Evolutionary conservation across 2,329 filamentous ascomycete species (phyloP).

Genomic region (Fusarium nurragi): DNA sequence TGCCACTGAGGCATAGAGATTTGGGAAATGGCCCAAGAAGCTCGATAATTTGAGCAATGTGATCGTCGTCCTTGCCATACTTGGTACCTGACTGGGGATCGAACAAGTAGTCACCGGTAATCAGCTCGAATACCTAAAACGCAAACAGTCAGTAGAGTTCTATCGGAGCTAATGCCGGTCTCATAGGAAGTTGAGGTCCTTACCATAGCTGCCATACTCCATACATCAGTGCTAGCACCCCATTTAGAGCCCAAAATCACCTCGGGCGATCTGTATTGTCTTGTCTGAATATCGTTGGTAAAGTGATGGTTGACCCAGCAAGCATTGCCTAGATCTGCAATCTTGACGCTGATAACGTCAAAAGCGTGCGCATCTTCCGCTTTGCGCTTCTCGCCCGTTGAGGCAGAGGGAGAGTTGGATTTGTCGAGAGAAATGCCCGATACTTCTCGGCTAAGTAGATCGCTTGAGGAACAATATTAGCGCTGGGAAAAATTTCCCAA

Average conservation of each 20-base stretch:
- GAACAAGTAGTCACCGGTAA: constrained; percentile 98
- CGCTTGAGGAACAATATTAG: constrained; percentile 60
- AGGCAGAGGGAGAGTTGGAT: constrained; percentile 60
- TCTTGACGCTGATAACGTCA: constrained; percentile 96
- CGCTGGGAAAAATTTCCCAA: background rate
- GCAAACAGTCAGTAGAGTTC: constrained; percentile 16
- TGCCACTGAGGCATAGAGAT: constrained; percentile 87
- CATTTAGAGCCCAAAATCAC: constrained; percentile 97
- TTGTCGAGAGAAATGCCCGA: constrained; percentile 95
- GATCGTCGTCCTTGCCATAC: constrained; percentile 99
- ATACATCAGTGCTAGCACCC: constrained; percentile 99
- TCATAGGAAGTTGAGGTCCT: constrained; percentile 39
- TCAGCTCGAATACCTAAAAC: constrained; percentile 88
- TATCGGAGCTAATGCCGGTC: background rate
- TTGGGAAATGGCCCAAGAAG: constrained; percentile 93
- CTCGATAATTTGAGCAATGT: constrained; percentile 99
- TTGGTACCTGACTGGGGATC: constrained; percentile 98
- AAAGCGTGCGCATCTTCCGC: constrained; percentile 65
- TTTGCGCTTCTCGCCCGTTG: constrained; percentile 69
- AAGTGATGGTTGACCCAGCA: constrained; percentile 99
- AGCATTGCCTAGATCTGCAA: constrained; percentile 96
- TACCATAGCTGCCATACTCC: constrained; percentile 99
- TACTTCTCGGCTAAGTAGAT: constrained; percentile 90
- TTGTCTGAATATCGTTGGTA: constrained; percentile 98
- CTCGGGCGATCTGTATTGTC: constrained; percentile 96